Percentiles rank a stretch among this genome's conserved stretches.
These are phyloP conservation scores for Trichoderma simmonsii DNA, from an alignment of 2,329 filamentous ascomycete species.

Conservation along the genomic window DNA sequence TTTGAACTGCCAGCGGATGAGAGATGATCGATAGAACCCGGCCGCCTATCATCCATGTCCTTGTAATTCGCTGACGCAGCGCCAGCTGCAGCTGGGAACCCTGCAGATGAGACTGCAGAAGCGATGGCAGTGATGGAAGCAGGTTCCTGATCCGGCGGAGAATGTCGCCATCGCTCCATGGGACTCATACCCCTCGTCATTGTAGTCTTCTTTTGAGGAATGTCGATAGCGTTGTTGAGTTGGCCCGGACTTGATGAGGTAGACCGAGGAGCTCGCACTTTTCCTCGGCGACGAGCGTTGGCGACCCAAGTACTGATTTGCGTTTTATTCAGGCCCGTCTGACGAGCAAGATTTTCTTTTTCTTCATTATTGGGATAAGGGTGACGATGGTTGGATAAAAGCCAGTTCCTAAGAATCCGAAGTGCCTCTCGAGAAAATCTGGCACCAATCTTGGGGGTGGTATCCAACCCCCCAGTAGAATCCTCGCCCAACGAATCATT, in stretches of 20 bases:
- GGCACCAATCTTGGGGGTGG: not conserved
- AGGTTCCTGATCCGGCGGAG: slow-evolving; percentile 33
- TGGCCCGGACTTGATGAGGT: not conserved
- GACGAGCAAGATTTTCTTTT: slow-evolving; percentile 67
- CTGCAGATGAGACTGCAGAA: slow-evolving; percentile 18
- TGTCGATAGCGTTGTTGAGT: slow-evolving; percentile 38
- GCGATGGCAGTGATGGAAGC: slow-evolving; percentile 31
- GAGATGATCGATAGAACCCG: not conserved
- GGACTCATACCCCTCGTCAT: slow-evolving; percentile 23
- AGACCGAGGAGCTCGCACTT: slow-evolving; percentile 42
- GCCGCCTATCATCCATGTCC: not conserved
- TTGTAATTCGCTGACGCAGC: not conserved
- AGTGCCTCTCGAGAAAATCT: slow-evolving; percentile 66
- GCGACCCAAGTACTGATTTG: slow-evolving; percentile 89
- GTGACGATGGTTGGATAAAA: slow-evolving; percentile 68
- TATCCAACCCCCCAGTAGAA: not conserved
- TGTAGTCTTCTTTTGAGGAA: not conserved
- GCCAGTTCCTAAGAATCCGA: slow-evolving; percentile 74
- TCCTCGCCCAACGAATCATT: not conserved
- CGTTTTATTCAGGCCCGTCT: slow-evolving; percentile 71
- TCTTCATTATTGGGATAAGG: slow-evolving; percentile 83
- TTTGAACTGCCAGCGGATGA: slow-evolving; percentile 1
- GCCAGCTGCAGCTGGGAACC: not conserved
- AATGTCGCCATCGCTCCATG: slow-evolving; percentile 32
- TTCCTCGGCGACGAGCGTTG: slow-evolving; percentile 76